Percentiles rank a stretch among this genome's conserved stretches.
These are phyloP conservation scores for Neofusicoccum kwambonambiense DNA, from an alignment of 2,329 filamentous ascomycete species.

Conservation along the genomic window DNA sequence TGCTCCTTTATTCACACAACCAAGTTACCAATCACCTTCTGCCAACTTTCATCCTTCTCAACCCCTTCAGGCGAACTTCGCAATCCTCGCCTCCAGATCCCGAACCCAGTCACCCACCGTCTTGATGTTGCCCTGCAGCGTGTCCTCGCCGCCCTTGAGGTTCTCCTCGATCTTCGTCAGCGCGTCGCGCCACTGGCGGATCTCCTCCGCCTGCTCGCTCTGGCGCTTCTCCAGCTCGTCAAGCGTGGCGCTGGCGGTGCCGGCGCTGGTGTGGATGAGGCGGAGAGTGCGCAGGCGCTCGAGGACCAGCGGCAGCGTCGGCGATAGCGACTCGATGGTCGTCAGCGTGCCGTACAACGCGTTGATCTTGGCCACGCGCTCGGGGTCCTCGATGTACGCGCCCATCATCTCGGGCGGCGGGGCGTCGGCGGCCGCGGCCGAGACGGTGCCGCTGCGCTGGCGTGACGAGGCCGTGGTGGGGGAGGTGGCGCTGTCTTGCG, in stretches of 20 bases:
- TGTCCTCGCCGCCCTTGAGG: constrained; percentile 66
- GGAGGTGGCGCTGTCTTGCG: constrained; percentile 7
- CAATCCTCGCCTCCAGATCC: constrained; percentile 76
- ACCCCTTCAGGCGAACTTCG: constrained; percentile 30
- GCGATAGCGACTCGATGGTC: constrained; percentile 82
- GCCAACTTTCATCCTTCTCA: not conserved
- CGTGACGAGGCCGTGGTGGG: not conserved
- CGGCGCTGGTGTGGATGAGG: constrained; percentile 83
- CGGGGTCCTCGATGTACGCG: constrained; percentile 51
- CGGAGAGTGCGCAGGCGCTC: constrained; percentile 82
- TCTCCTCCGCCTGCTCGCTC: constrained; percentile 76
- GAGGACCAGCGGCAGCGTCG: constrained; percentile 79
- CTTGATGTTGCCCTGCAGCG: constrained; percentile 76
- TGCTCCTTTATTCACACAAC: not conserved
- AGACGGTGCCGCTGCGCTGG: constrained; percentile 6
- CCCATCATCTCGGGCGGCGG: constrained; percentile 14
- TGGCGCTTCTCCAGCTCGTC: constrained; percentile 77
- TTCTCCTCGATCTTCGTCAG: constrained; percentile 75
- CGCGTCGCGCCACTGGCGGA: constrained; percentile 81
- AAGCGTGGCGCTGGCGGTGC: constrained; percentile 73
- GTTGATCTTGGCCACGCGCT: constrained; percentile 84
- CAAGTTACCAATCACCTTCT: too few species aligned
- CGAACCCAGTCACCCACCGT: constrained; percentile 88
- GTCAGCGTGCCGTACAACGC: constrained; percentile 85
- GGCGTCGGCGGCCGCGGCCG: constrained; percentile 40